Conservation (phyloP, 257 asterid genomes). For the Solanum ossicruentum region DNA sequence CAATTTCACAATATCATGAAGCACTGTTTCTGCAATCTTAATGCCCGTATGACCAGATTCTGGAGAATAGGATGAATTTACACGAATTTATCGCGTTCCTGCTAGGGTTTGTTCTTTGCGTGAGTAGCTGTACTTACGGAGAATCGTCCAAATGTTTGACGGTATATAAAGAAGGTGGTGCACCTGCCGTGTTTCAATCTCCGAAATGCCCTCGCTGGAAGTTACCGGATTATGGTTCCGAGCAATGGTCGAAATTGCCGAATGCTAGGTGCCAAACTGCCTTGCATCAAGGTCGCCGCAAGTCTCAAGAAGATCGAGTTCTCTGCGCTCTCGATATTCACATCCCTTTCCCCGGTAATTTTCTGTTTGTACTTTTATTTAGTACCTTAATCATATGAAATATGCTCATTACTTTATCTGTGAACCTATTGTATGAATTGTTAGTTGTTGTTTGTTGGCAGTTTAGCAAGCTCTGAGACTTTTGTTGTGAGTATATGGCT, state of each 20-base stretch:
- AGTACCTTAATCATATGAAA: neutral
- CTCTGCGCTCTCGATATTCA: conserved; percentile 63
- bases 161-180: conserved; percentile 89
- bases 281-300: conserved; percentile 78
- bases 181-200: conserved; percentile 88
- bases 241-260: conserved; percentile 14
- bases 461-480: neutral
- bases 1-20: neutral
- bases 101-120: conserved; percentile 24
- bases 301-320: conserved; percentile 79
- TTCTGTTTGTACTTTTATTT: neutral
- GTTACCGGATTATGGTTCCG: conserved; percentile 29
- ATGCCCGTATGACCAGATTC: neutral
- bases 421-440: neutral
- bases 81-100: neutral
- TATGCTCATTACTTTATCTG: neutral
- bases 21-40: neutral
- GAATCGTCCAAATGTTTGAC: conserved; percentile 75
- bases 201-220: conserved; percentile 98
- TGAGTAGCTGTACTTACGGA: conserved; percentile 20
- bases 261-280: conserved; percentile 55
- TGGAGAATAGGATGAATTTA: neutral
- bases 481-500: neutral
- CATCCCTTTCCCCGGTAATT: conserved; percentile 71
- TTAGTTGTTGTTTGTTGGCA: neutral